phyloP scores from a whole-genome alignment of 306 rosid species.

The Cyclanthera cordifolia region DNA sequence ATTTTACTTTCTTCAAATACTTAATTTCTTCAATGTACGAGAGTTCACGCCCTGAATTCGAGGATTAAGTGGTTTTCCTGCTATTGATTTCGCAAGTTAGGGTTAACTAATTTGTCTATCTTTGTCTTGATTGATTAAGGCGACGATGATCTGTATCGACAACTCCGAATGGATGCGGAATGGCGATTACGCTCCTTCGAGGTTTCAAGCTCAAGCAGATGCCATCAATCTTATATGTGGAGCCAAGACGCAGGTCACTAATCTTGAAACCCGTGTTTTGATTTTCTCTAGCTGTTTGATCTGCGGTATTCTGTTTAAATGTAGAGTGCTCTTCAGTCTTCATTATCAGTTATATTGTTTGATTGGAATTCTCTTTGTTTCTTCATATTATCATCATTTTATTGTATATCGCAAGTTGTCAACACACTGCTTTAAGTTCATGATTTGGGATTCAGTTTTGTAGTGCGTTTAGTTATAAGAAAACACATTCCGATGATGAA shows the following conservation, averaged over 20 bases:
- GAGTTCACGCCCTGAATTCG: background rate
- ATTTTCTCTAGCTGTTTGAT: conserved; percentile 9
- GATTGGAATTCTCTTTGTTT: background rate
- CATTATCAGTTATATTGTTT: background rate
- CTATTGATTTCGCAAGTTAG: conserved; percentile 19
- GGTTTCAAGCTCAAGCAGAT: conserved; percentile 85
- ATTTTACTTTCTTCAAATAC: background rate
- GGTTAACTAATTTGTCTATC: conserved; percentile 24
- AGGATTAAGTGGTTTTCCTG: background rate
- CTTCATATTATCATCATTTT: background rate
- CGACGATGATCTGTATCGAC: conserved; percentile 92
- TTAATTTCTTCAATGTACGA: too few species aligned
- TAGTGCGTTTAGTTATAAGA: background rate
- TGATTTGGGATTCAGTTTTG: background rate
- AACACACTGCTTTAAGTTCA: background rate
- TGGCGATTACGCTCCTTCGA: conserved; percentile 76
- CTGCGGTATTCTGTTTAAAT: background rate
- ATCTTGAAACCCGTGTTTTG: background rate
- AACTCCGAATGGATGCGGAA: conserved; percentile 98
- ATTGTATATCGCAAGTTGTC: background rate
- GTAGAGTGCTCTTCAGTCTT: background rate
- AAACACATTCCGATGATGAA: background rate
- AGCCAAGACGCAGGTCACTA: conserved; percentile 82
- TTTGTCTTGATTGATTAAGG: conserved; percentile 26
- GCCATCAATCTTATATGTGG: conserved; percentile 90